Base-by-base conservation (phyloP, 345 rosid species). In the Barbarea vulgaris region DNA sequence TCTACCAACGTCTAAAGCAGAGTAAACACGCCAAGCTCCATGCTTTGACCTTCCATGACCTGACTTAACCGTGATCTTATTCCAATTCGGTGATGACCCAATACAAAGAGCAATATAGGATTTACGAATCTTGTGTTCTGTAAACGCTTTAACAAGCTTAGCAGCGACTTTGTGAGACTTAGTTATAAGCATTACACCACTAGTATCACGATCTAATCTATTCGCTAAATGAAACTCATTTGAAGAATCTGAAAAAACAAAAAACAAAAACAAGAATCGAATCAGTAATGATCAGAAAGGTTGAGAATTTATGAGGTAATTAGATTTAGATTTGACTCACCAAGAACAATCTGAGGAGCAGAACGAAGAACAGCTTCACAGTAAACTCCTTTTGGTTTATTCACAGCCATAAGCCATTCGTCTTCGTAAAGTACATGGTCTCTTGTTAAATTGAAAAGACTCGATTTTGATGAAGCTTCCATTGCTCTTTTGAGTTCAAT, bases 11-110 rank as follows among this genome's bases (percentile, higher is more conserved):
- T 91, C 97, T n/a, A 80, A 77, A 34, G 82, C 85, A 60, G 96
- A 85, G 69, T 94, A 94, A 24, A 89, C 96, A 6, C 97, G 90
- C 96, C 97, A 95, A 4, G 85, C 97, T 69, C 99, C 97, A 67
- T 84, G 90, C 74, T 87, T 92, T 9, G 97, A 95, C 39, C 97
- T 84, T 53, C 97, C 99, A 78, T 95, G 99, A 50, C 97, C 99
- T 12, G 99, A 95, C 77, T 69, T 84, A 17, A 90, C 25, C 3
- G 87, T 90, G 64, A 90, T 83, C 74, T 73, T 85, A 25, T 77
- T 80, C 90, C 92, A 95, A 34, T 83, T 74, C n/a, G 97, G 94
- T 3, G 86, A 82, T 25, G 74, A 17, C 30, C 96, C 95, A 15
- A 87, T 72, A 75, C 89, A 91, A 37, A 80, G 81, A 55, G 98